A percentile compares a stretch with the other conserved stretches of the same genome.
Conservation (phyloP, 1,139 yeast genomes). For the Blastobotrys malaysiensis region DNA sequence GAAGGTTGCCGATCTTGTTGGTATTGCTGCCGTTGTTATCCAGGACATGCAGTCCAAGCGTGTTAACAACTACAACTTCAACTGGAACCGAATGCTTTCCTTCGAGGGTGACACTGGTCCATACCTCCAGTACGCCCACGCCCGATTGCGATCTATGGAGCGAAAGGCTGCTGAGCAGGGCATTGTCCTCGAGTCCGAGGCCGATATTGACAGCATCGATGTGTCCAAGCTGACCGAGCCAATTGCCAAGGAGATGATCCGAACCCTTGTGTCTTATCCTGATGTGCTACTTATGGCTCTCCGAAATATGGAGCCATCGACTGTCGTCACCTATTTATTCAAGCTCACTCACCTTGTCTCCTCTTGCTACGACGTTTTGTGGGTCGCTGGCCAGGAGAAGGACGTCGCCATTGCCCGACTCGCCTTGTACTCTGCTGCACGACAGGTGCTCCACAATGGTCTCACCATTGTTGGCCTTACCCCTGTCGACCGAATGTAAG, state of each 20-base stretch:
- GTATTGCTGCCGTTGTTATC: constrained; percentile 96
- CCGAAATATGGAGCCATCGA: constrained; percentile 87
- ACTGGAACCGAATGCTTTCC: constrained; percentile 97
- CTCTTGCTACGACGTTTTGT: constrained; percentile 87
- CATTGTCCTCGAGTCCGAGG: constrained; percentile 9
- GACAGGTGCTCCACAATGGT: constrained; percentile 88
- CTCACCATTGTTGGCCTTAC: constrained; percentile 87
- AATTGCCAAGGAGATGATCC: constrained; percentile 64
- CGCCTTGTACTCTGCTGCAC: constrained; percentile 86
- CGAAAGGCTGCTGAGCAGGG: constrained; percentile 58
- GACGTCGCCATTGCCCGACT: constrained; percentile 87
- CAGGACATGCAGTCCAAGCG: constrained; percentile 99
- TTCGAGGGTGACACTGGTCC: constrained; percentile 99
- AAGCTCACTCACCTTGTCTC: constrained; percentile 90
- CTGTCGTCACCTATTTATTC: constrained; percentile 90
- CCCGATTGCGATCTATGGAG: constrained; percentile 91
- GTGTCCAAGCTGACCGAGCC: constrained; percentile 69
- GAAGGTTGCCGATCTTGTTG: constrained; percentile 89
- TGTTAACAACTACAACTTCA: constrained; percentile 90
- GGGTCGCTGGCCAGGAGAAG: constrained; percentile 96
- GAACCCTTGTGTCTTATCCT: constrained; percentile 86
- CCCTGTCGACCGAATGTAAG: constrained; percentile 97
- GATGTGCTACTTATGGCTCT: constrained; percentile 81
- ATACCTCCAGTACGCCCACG: constrained; percentile 96
- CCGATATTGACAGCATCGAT: constrained; percentile 46